Evolutionary conservation across 148 eudicot genomes (phyloP), one percentile per base, ranked within the genome.

Genomic region (Camellia granthamiana): DNA sequence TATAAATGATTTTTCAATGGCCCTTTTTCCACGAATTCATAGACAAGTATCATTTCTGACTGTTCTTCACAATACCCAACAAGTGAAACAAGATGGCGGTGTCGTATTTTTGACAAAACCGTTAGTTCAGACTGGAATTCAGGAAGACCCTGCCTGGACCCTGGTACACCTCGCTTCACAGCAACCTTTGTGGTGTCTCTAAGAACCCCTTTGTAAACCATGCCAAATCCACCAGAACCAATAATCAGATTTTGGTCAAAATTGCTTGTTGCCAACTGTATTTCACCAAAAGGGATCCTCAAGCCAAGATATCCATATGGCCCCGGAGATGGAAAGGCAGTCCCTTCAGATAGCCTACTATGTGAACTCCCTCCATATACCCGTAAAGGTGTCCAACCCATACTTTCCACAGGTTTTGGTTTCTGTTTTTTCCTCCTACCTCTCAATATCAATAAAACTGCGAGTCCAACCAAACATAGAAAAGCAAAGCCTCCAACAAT

Each of bases 61-160:
- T 91, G 92, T 76, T 94, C 98, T 81, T 92, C 98, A 65, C 98
- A 94, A 73, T 90, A 92, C 54, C 98, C 98, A n/a, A 94, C 97
- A 58, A 94, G 88, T 21, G 98, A 87, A 77, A 94, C 98, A 13
- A 94, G 95, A 67, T 94, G 98, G 46, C 90, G 91, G 79, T 94
- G 98, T 58, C 93, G 84, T 51, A 94, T 94, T 81, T 90, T 89
- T 6, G 97, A 92, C 63, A 92, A 78, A 80, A 94, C 82, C 0
- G 98, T 88, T 64, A 94, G 92, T 78, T 94, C 98, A 2, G 95
- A 82, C 23, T 94, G 98, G 85, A 94, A 94, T 78, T 94, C 98
- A 0, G 97, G 98, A 19, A 92, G 89, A 13, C 98, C 98, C 75
- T 94, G 98, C 79, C 94, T 89, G 44, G 97, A 92, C 4, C 98